phyloP scores from a whole-genome alignment of 192 early-diverging fungal species.

The Backusella tarrabulga region DNA sequence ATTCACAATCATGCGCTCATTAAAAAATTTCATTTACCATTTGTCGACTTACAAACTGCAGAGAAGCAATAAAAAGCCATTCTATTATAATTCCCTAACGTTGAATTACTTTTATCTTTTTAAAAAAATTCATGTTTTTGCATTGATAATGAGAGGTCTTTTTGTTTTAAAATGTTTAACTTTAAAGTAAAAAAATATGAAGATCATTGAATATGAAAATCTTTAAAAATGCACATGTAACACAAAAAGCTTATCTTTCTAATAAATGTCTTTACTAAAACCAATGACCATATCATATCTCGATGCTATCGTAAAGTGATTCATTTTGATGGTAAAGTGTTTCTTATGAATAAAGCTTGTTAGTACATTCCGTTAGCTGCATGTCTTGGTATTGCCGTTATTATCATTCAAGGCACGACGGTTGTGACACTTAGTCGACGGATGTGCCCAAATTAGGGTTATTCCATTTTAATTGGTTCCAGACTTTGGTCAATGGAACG shows the following conservation, averaged over 20 bases:
- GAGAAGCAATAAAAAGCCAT: constrained; percentile 33
- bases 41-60: constrained; percentile 45
- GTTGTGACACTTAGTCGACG: constrained; percentile 43
- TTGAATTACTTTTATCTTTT: constrained; percentile 11
- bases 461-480: constrained; percentile 33
- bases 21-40: constrained; percentile 30
- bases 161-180: constrained; percentile 39
- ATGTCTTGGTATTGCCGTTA: not conserved
- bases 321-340: constrained; percentile 38
- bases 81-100: constrained; percentile 50
- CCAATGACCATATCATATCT: constrained; percentile 36
- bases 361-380: not conserved
- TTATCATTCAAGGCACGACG: constrained; percentile 30
- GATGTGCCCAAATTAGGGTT: constrained; percentile 23
- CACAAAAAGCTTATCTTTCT: not conserved
- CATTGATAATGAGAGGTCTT: constrained; percentile 32
- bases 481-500: constrained; percentile 22
- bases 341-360: constrained; percentile 6
- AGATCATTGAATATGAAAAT: not conserved
- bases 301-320: constrained; percentile 26
- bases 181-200: too few relatives aligned
- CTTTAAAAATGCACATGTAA: not conserved
- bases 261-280: not conserved
- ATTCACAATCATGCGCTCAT: not conserved
- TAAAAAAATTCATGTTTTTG: not conserved